These are phyloP conservation scores for Leccinum subtestaceum DNA, from an alignment of 768 basidiomycete genomes.

Conservation along the genomic window DNA sequence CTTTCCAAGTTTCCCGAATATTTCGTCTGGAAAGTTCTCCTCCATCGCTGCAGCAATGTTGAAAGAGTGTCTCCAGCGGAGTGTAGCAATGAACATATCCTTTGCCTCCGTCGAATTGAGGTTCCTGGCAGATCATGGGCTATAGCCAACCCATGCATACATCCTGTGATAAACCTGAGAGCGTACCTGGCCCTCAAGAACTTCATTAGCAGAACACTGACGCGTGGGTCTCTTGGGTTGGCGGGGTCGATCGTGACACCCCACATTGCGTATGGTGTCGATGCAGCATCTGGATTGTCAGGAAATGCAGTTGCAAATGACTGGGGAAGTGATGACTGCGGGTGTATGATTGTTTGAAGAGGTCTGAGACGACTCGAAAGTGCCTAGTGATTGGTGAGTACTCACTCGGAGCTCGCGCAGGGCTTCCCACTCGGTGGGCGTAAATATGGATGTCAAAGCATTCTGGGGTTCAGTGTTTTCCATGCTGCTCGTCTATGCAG, in stretches of 20 bases:
- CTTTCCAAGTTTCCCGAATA: constrained; percentile 63
- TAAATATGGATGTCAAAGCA: constrained; percentile 65
- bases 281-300: constrained; percentile 50
- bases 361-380: neutral
- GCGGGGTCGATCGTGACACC: constrained; percentile 65
- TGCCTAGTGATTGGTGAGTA: neutral
- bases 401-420: constrained; percentile 66
- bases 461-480: constrained; percentile 60
- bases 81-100: constrained; percentile 64
- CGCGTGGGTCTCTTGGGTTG: constrained; percentile 54
- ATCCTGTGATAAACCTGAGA: neutral
- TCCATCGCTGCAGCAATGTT: constrained; percentile 55
- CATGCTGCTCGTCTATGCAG: neutral
- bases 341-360: constrained; percentile 6
- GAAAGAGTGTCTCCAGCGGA: constrained; percentile 71
- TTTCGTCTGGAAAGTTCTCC: constrained; percentile 58
- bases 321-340: constrained; percentile 42
- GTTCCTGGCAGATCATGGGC: constrained; percentile 37
- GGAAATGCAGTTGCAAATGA: constrained; percentile 59
- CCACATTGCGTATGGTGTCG: constrained; percentile 60
- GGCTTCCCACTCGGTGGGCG: constrained; percentile 67
- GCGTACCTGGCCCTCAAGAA: constrained; percentile 61
- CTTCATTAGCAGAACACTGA: constrained; percentile 77
- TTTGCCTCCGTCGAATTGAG: constrained; percentile 52
- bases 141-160: neutral